Evolutionary conservation across 2,329 filamentous ascomycete genomes (phyloP), one percentile per base, ranked within the genome.

Genomic region (Tolypocladium capitatum): DNA sequence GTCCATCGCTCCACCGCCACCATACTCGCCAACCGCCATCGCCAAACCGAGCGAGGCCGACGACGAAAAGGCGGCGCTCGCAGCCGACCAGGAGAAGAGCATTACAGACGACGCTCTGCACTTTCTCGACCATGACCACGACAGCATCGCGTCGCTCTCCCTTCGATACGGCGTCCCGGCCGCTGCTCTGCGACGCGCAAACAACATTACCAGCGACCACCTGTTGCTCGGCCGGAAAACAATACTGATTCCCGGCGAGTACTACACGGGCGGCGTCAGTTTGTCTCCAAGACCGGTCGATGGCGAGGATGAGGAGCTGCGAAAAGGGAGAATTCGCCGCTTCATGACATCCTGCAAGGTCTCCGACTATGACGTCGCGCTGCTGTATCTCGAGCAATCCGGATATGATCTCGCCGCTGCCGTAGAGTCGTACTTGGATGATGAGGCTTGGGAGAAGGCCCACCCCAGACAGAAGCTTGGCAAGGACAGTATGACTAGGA

Each of bases 261-360:
- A 77, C 58, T 87, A 85, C 66, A 78, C 78, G 55, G 80, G 73
- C 4, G 80, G 79, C 4, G 69, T 83, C 6, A 83, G 78, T 55
- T 67, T 89, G 24, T 86, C 81, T 42, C 84, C 85, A 1, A 69
- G 75, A 28, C 85, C 86, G 0, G 56, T 86, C n/a, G 83, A 85
- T 47, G 80, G 82, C 43, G 84, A 87, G 59, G 83, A 84, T 42
- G 85, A 88, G 57, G 82, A 86, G 64, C 69, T 75, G 45, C 74
- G 80, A 52, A 90, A 86, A 65, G 73, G 69, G 18, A 82, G 81
- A 59, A 73, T 91, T 32, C 73, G 86, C 38, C 76, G 83, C 51
- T 91, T 83, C 71, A 90, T 90, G 86, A 80, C 87, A 2, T 73
- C 74, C 1, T 86, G 82, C 66, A 91, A 91, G 61, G 83, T 86